These are phyloP conservation scores for Wickerhamomyces strasburgensis DNA, from an alignment of 805 yeast species.

Conservation along the genomic window DNA sequence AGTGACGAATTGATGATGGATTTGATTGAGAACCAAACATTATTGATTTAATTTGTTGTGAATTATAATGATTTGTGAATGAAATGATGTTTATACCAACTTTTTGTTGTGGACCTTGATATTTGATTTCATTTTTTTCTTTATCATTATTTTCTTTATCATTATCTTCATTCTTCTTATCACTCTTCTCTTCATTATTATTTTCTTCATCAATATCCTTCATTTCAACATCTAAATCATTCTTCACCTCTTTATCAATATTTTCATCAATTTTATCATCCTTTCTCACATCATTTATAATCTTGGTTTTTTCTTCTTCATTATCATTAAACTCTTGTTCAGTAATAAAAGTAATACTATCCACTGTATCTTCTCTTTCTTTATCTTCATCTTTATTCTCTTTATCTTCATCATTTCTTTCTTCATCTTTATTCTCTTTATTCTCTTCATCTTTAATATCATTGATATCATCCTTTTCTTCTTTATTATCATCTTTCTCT, in stretches of 20 bases:
- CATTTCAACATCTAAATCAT: not conserved
- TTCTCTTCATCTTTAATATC: too few species aligned
- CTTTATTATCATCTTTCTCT: too few species aligned
- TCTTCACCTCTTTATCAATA: not conserved
- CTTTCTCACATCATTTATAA: slow-evolving; percentile 6
- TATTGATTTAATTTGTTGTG: too few species aligned
- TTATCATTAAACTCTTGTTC: too few species aligned
- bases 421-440: too few species aligned
- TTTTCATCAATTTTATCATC: not conserved
- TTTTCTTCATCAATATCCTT: not conserved
- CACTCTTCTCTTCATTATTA: not conserved
- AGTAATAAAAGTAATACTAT: too few species aligned
- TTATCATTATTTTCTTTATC: not conserved
- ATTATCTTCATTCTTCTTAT: not conserved
- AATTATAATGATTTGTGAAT: slow-evolving; percentile 30
- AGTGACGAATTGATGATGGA: slow-evolving; percentile 47
- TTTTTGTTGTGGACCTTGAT: slow-evolving; percentile 67
- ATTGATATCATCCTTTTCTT: too few species aligned
- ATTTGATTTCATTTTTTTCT: slow-evolving; percentile 20
- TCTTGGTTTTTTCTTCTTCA: too few species aligned
- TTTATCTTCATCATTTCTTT: too few species aligned
- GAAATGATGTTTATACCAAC: slow-evolving; percentile 52
- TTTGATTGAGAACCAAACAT: slow-evolving; percentile 60
- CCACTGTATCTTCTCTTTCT: too few species aligned
- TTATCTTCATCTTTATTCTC: too few species aligned